Base-by-base conservation (phyloP, 2,329 filamentous ascomycete species). In the Cucurbitaria berberidis region DNA sequence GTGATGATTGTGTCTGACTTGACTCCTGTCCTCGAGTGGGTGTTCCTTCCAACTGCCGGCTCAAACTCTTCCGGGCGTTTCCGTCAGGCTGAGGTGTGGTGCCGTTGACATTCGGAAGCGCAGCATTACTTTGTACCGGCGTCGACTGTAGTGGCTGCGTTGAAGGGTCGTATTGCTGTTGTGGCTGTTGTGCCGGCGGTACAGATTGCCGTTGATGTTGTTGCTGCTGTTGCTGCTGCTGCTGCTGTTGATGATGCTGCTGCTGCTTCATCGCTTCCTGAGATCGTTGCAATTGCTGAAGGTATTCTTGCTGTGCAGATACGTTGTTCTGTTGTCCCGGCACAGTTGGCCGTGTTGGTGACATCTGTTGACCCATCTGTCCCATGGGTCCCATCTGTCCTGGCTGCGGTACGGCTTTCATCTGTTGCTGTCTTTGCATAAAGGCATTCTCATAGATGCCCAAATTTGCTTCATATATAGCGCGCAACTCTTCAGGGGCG, bases 381-480 rank as follows among this genome's bases (percentile, higher is more conserved):
- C 36, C 36, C 18, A 22, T n/a, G 8, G 21, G 45, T 10, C 44
- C 48, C 63, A 69, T 69, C 45, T 69, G 67, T 38, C 54, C 57
- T 47, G 64, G 67, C 32, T 55, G 56, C 48, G 69, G 66, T 55
- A 69, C 65, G 32, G 72, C 74, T 36, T 77, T 75, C 73, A 80
- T 75, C 63, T 74, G 74, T 47, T 76, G 70, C 56, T 85, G 84
- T 62, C 84, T 83, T 29, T 81, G 78, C 30, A 82, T 69, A 78
- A 84, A 89, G 1, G 83, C 84, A 53, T 87, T 84, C 70, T 97
- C 93, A 60, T 96, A 97, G 27, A 87, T 84, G 22, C 84, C 77
- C 5, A 97, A 77, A 61, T 93, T 92, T 30, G 84, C 82, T 64
- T 92, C 88, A 73, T 95, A 96, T 6, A 90, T 82, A 24, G 83